Base-by-base conservation (phyloP, 495 filamentous ascomycete genomes). In the Immersiella caudata region DNA sequence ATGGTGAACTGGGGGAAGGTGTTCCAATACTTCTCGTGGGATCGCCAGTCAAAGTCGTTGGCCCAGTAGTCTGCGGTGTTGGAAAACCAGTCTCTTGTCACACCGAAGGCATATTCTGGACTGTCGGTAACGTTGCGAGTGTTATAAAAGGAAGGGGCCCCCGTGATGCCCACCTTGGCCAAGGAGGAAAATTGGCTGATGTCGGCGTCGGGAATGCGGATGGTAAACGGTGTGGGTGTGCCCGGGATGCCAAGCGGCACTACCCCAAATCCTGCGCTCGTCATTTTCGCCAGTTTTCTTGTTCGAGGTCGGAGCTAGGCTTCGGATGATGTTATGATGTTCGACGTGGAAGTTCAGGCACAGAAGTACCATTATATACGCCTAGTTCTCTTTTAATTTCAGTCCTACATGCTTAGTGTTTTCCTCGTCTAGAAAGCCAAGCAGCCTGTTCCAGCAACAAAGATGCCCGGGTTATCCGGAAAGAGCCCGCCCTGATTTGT, bases 1-100 rank as follows among this genome's bases (percentile, higher is more conserved):
- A 80, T 78, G 0, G 71, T 86, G 77, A 83, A 92, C 67, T 93
- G 85, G 2, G 89, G 87, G 68, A 89, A 85, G 11, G 73, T 80
- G 77, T 93, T 91, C 61, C 89, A 86, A 36, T 80, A 79, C 12
- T 76, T 68, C 71, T 91, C 88, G 14, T 76, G 73, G 8, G 79
- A 70, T 69, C 82, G 81, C 82, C 83, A 85, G 74, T 82, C 77
- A 63, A 80, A 85, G 11, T 68, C 64, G 59, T 73, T 66, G 16
- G 80, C 71, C 88, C 87, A 90, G 60, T 78, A 72, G 35, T 84
- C 77, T 65, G 83, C 84, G n/a, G 85, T 82, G 0, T 81, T 69
- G 4, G 67, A 69, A 49, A 91, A 76, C 89, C 89, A 91, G 36
- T 82, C 76, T 2, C 76, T 79, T 0, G 83, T 82, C 54, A 90